These are phyloP conservation scores for Anthostomella pinea DNA, from an alignment of 2,329 filamentous ascomycete species.

Conservation along the genomic window DNA sequence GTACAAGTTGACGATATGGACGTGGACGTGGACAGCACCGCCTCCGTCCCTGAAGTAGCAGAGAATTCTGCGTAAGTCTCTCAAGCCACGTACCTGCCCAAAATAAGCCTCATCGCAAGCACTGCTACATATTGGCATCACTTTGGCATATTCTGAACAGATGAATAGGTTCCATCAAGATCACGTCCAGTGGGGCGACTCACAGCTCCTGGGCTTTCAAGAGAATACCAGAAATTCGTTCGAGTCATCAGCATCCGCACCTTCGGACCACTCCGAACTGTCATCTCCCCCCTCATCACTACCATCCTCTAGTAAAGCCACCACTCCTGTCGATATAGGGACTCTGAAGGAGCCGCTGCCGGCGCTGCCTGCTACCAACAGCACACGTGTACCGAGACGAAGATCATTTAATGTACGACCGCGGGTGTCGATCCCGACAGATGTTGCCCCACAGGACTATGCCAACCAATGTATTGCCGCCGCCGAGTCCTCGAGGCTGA, in stretches of 20 bases:
- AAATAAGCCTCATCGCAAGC: slow-evolving; percentile 4
- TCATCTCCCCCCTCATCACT: slow-evolving; percentile 51
- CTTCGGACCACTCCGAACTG: slow-evolving; percentile 55
- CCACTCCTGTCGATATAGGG: slow-evolving; percentile 54
- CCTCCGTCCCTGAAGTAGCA: slow-evolving; percentile 15
- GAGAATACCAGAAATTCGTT: slow-evolving; percentile 42
- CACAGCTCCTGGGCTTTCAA: slow-evolving; percentile 25
- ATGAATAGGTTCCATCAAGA: slow-evolving; percentile 27
- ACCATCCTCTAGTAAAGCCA: slow-evolving; percentile 58
- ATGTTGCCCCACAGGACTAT: slow-evolving; percentile 72
- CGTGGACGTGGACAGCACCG: slow-evolving; percentile 18
- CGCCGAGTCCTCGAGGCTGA: slow-evolving; percentile 83
- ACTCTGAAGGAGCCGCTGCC: slow-evolving; percentile 31
- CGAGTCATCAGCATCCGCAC: slow-evolving; percentile 50
- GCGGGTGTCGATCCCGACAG: slow-evolving; percentile 78
- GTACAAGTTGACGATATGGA: slow-evolving; percentile 31
- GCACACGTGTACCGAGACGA: slow-evolving; percentile 25
- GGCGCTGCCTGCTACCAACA: slow-evolving; percentile 13
- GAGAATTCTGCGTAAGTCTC: slow-evolving; percentile 27
- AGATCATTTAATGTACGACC: slow-evolving; percentile 61
- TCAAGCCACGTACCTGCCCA: slow-evolving; percentile 10
- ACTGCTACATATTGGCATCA: slow-evolving; percentile 3
- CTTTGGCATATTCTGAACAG: slow-evolving; percentile 19
- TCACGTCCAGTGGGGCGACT: slow-evolving; percentile 23
- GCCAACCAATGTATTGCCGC: slow-evolving; percentile 89